Base-by-base conservation (phyloP, 345 rosid species). In the Brassica carinata region DNA sequence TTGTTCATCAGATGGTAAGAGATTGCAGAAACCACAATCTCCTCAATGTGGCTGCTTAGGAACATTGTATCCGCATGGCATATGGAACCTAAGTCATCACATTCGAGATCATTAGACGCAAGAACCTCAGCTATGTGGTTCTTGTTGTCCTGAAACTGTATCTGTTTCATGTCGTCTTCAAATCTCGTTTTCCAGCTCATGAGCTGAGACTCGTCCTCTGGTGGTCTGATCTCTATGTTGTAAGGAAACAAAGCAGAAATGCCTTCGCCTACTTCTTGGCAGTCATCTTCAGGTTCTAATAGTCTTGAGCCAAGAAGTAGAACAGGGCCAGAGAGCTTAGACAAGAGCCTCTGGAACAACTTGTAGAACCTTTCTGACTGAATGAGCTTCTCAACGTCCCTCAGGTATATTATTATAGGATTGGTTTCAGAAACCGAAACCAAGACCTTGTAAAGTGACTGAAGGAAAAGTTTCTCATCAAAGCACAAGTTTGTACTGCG, bases 61-160 rank as follows among this genome's bases (percentile, higher is more conserved):
- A 87, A 81, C 86, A 92, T 79, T 0, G 97, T 89, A 84, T 96
- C 98, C 33, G 96, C 89, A 7, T 84, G 92, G 79, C 93, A 96
- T 71, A 96, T 88, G 64, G 94, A 88, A 70, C 87, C 89, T 83
- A 96, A 84, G 82, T 92, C 99, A 77, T 89, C 94, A 30, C 99
- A 96, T 74, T 92, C 94, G 26, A 96, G 87, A 77, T 92, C 98
- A 81, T 96, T 96, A 40, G 94, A 86, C 0, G 97, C 90, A 63
- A 96, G 97, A 45, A 94, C 98, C 79, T 96, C 97, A 1, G 92
- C 90, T 67, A 92, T 94, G 85, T 94, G 97, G 84, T 94, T 94
- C 83, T 86, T 94, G 87, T 92, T 96, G 79, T 96, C 99, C 84
- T 89, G 97, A 83, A 87, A 82, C 76, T 91, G 95, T 43, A 96